phyloP scores from a whole-genome alignment of 176 grass and related monocot genomes.

The Secale cereale region DNA sequence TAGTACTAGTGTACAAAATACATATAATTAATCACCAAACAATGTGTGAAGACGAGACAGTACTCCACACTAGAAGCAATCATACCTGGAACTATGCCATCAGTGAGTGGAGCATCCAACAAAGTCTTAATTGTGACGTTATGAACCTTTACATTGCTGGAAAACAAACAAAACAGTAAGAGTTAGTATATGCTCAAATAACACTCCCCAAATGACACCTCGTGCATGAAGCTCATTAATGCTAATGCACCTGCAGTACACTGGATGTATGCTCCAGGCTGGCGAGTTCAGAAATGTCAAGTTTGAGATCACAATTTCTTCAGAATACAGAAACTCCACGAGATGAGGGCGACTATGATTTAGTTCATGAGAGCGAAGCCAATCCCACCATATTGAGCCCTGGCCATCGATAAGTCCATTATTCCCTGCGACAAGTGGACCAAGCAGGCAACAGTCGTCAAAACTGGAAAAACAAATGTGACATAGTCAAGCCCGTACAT shows the following conservation, averaged over 20 bases:
- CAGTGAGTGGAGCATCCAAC: conserved; percentile 60
- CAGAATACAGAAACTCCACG: conserved; percentile 65
- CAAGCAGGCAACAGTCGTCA: neutral
- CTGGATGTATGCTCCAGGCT: conserved; percentile 91
- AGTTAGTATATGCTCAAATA: conserved; percentile 10
- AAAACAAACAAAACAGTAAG: conserved; percentile 21
- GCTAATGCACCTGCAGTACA: conserved; percentile 60
- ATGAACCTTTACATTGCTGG: conserved; percentile 68
- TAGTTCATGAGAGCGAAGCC: conserved; percentile 49
- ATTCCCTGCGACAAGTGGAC: conserved; percentile 45
- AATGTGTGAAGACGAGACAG: neutral
- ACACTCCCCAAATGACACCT: conserved; percentile 5
- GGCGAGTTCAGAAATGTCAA: conserved; percentile 81
- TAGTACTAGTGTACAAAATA: neutral
- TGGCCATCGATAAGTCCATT: conserved; percentile 82
- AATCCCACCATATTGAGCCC: conserved; percentile 86
- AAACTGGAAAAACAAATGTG: neutral
- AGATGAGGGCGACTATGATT: conserved; percentile 89
- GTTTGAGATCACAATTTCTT: conserved; percentile 75
- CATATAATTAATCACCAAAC: neutral
- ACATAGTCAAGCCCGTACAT: neutral
- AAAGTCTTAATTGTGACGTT: conserved; percentile 68
- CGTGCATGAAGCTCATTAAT: neutral
- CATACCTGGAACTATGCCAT: conserved; percentile 85
- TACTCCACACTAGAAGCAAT: neutral